Evolutionary conservation across 2,329 filamentous ascomycete species (phyloP), one percentile per base, ranked within the genome.

Genomic region (Alternaria atra): DNA sequence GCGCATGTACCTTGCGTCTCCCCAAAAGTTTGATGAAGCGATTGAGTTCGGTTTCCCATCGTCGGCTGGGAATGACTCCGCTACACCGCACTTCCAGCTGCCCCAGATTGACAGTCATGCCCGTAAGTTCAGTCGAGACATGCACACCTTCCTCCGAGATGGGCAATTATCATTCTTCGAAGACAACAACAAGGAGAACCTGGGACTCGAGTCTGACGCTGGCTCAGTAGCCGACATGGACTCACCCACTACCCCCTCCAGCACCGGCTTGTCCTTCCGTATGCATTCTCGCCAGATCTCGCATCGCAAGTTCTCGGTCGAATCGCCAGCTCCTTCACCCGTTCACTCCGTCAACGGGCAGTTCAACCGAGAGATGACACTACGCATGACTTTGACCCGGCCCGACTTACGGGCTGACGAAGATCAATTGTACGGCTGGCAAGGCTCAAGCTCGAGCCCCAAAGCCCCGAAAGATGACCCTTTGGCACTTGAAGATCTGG

Each of bases 1-100:
- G 20, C 89, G 93, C 12, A 89, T 92, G 6, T 97, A 94, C 72
- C 86, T 97, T 20, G 91, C 92, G 7, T 97, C 93, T 1, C 91
- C 94, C 1, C 92, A 97, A 68, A 97, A 97, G 75, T 98, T 98
- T 70, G 94, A 98, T 75, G 94, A 98, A 79, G 93, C 92, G 1
- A 87, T 98, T 53, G 92, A 97, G 75, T 97, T 96, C 78, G 94
- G 94, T 0, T 98, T 97, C 71, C 93, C 93, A 0, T 88, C 90
- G 0, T 83, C 69, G 25, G 46, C 73, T 34, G 63, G 63, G 10
- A 55, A 71, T 53, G 69, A 73, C 52, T 56, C 59, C 27, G 51
- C 60, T 40, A 53, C 60, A 6, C 68, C 71, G 15, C 69, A 70
- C 46, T 77, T 72, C 52, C 66, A 74, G 40, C 68, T 76, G 15